Percentiles rank a stretch among this genome's conserved stretches.
These are phyloP conservation scores for Emiliania huxleyi DNA, from an alignment of 78 protist genomes.

Conservation along the genomic window DNA sequence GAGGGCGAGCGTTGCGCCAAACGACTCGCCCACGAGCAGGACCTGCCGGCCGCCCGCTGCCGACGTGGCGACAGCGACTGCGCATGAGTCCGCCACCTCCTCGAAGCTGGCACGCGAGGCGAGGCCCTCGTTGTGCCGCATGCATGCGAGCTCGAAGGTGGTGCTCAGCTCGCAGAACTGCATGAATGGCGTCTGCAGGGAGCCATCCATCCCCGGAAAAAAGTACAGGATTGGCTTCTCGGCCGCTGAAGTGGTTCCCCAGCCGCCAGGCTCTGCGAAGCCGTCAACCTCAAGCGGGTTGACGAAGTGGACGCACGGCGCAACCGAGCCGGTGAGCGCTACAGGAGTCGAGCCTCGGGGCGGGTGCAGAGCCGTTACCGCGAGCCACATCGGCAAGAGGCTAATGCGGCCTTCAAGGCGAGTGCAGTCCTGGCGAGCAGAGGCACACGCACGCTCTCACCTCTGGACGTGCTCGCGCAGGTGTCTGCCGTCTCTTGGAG, in stretches of 20 bases:
- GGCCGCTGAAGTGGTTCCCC: background rate
- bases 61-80: background rate
- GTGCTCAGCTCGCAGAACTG: background rate
- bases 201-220: conserved; percentile 14
- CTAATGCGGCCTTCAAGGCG: too few relatives aligned
- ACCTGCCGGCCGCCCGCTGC: background rate
- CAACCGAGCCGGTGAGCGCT: too few relatives aligned
- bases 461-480: too few relatives aligned
- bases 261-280: background rate
- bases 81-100: background rate
- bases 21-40: conserved; percentile 1
- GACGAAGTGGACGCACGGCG: background rate
- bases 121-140: background rate
- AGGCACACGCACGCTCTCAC: too few relatives aligned
- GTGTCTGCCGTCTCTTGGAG: too few relatives aligned
- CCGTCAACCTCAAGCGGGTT: conserved; percentile 14
- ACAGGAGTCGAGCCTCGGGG: too few relatives aligned
- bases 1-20: background rate
- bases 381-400: too few relatives aligned
- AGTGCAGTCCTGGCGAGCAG: too few relatives aligned
- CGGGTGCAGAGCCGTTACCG: too few relatives aligned
- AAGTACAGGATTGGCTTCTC: background rate
- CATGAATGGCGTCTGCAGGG: background rate
- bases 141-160: background rate
- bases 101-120: background rate